Base-by-base conservation (phyloP, 2,329 filamentous ascomycete species). In the Alternaria sp. region DNA sequence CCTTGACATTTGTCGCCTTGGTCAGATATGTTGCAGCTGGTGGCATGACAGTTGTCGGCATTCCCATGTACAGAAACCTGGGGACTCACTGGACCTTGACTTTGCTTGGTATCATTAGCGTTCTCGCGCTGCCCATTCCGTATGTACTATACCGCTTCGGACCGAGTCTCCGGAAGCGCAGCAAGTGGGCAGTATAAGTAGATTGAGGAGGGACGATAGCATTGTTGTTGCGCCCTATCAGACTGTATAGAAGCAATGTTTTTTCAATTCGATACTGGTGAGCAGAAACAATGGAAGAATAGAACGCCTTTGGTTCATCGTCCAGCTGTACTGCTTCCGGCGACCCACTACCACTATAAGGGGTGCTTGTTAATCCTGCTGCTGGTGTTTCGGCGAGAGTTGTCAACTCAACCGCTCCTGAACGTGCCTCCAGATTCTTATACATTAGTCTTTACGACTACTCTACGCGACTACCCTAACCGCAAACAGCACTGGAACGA, bases 1-100 rank as follows among this genome's bases (percentile, higher is more conserved):
- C 83, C 0, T 71, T 86, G 26, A 80, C 81, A 0, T 77, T 72
- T 12, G 70, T 80, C 8, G 78, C 80, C 9, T 58, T 81, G 28
- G 75, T 80, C 12, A 64, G 80, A 14, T 82, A 82, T 46, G 57
- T 81, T 7, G 78, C 74, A 9, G 75, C 79, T 7, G 80, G 80
- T 7, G 79, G 70, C 3, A 81, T 81, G 78, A 75, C 75, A 2
- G 68, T 80, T 2, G 78, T 76, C 3, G 71, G 70, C 1, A 75
- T 80, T 3, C 80, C 79, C 0, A 79, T 80, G 54, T 81, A 80
- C 56, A 56, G 72, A 58, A 79, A 79, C 24, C 48, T 79, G 58
- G 78, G 78, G 0, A 73, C 77, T 5, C 74, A 76, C 30, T 80
- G 59, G 42, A 71, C 72, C 2, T 51, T 69, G 28, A 78, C 76